Evolutionary conservation across 2,329 filamentous ascomycete species (phyloP), one percentile per base, ranked within the genome.

Genomic region (Colletotrichum tropicale): DNA sequence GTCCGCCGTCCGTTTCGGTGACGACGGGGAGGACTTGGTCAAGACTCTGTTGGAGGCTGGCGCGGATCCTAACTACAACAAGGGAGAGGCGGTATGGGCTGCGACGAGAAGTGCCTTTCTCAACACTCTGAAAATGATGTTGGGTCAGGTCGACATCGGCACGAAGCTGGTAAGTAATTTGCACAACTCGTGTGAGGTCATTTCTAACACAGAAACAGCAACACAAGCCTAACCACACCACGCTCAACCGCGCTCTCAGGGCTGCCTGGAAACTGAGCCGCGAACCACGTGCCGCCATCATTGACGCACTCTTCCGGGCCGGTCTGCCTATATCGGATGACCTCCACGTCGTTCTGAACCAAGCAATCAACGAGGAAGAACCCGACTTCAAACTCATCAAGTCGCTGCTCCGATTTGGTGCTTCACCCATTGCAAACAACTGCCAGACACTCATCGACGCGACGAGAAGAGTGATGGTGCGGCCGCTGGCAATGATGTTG

Each of bases 81-180:
- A 87, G 12, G 90, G 90, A 2, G 89, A 91, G 69, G 88, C 89
- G 6, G 86, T 92, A 6, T 88, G 90, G 77, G 88, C 89, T 13
- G 89, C 90, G 2, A 88, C 89, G 1, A 84, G 87, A 43, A 89
- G 88, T 74, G 89, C 88, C 0, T 89, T 88, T 74, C 81, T 90
- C 52, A 84, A 83, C 0, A 90, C 85, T 34, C 82, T 92, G 10
- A 86, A 89, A 79, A 80, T 91, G 68, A 84, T 92, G 66, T 82
- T 92, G 8, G 89, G 89, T 0, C 80, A 91, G 16, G 84, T 83
- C 74, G 84, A 85, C 13, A 81, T 85, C 16, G 84, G 83, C 3
- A 83, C 84, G 2, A 84, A 81, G 12, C 86, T 90, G 80, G 87
- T 86, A 79, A 78, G 85, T 75, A 52, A 6, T 43, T 9, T 43